Base-by-base conservation (phyloP, 1,284 basidiomycete species). In the Malassezia furfur region DNA sequence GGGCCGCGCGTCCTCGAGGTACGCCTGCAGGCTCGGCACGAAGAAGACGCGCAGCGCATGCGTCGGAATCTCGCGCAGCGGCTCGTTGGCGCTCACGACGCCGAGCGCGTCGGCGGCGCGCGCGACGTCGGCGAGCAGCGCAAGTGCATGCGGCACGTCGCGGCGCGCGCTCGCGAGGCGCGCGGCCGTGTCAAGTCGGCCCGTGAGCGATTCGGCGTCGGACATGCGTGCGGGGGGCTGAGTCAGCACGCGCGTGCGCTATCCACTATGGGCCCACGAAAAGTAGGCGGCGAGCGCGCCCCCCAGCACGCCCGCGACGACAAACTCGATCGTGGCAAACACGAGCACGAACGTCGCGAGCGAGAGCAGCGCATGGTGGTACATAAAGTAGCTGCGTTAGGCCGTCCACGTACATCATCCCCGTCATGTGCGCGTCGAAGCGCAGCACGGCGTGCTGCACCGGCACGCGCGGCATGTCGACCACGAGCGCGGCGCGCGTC, bases 371-470 rank as follows among this genome's bases (percentile, higher is more conserved):
- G 72, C 67, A 35, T 70, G 64, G 44, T 70, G 61, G 48, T 68
- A 70, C 67, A 74, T 68, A 55, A 66, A 63, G 57, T 65, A 74
- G 30, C 64, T 58, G 48, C 15, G 22, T 38, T n/a, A n/a, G 21
- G 34, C 34, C 7, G 17, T 8, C 25, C 17, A 55, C 63, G 47
- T 44, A 65, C 52, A 66, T 43, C 14, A 70, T 48, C 6, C 72
- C 72, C 1, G 63, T 62, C 10, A 74, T 52, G 34, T 65, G 66
- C 15, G 70, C 72, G 39, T 74, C 65, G 45, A 74, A 72, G 19
- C 68, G 64, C 11, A 74, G 50, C 21, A 48, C 35, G n/a, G 52
- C 48, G 36, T 35, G 66, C 54, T 74, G 70, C 44, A 74, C 49
- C 56, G 66, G 49, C 28, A 47, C 1, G 30, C 17, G 22, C 28